Evolutionary conservation across 2,329 filamentous ascomycete genomes (phyloP), one percentile per base, ranked within the genome.

Genomic region (Ophiostoma angusticollis): DNA sequence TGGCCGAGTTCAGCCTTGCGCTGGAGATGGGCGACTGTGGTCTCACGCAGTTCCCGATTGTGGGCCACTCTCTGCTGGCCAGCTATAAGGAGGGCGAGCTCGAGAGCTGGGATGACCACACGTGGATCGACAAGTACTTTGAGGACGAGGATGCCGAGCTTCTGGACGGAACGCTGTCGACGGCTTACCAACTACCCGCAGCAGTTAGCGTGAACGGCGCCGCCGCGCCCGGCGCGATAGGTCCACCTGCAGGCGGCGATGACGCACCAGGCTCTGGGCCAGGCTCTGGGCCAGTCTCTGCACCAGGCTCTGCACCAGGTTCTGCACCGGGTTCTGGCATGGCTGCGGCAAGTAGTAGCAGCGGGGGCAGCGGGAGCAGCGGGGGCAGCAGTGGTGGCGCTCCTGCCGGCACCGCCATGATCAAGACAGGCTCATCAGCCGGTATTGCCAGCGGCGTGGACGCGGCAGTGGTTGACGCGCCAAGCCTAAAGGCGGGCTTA

Each of bases 1-100:
- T 89, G 61, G 75, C 78, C 14, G 89, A 95, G 55, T 59, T 95
- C 34, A 72, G 81, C 27, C 63, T 94, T 3, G 77, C 84, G 1
- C 58, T 93, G 13, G 74, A 82, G 43, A 70, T 94, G 47, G 78
- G 80, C 11, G 83, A 91, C 39, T 74, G 72, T 19, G 79, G 83
- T 43, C 68, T 93, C 46, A 76, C 78, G 9, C 77, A 84, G 44
- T 87, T 91, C 61, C 84, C 84, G 0, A 67, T 84, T 18, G 65
- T 93, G 27, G 71, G 76, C 21, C 78, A 81, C 30, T 70, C 76
- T 39, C 74, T 94, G 32, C 64, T 79, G 50, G 73, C 77, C 45
- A 71, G 72, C 6, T 86, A 83, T 52, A 68, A 81, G 23, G 84
- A 91, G 52, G 80, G 80, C 39, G 82, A 86, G 54, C 64, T 85